Evolutionary conservation across 2,329 filamentous ascomycete genomes (phyloP), one percentile per base, ranked within the genome.

Genomic region (Fonsecaea erecta): DNA sequence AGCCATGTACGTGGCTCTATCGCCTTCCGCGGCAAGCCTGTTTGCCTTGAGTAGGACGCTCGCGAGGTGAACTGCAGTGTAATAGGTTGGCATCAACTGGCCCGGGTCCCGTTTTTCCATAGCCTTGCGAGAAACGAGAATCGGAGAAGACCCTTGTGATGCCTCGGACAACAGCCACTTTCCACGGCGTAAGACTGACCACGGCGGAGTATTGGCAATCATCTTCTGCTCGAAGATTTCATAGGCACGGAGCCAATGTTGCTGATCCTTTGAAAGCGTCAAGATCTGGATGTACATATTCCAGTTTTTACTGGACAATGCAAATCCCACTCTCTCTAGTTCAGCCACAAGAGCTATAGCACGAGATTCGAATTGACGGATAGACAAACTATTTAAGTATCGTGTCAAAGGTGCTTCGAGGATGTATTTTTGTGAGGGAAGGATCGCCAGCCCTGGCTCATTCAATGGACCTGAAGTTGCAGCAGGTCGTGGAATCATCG

Each of bases 141-240:
- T 73, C 6, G 59, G 16, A 40, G 77, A 71, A 32, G 75, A 72
- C 9, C 72, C 74, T 34, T 70, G 70, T 9, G 68, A 56, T 9
- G 77, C 76, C 43, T 74, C 73, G 28, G 75, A 26, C 4, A 72
- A 73, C 58, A 72, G 73, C 62, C 65, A 68, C 35, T 65, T 56
- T 24, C 78, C 76, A 64, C 74, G 75, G 16, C 72, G 71, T 32
- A 81, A 70, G 58, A 73, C 67, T 5, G 71, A 72, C 91, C 93
- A 97, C 26, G 92, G 92, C 11, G 85, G 85, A 85, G 93, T 97
- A 35, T 85, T 82, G 0, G 85, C 83, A 85, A 97, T 96, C 62
- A 98, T 87, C 66, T 87, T 86, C 28, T 82, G 78, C 79, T 98
- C 94, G 74, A 91, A 94, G 58, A 88, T 78, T 24, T 79, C 74